A percentile compares a stretch with the other conserved stretches of the same genome.
These are phyloP conservation scores for Cystobasidium pallidum DNA, from an alignment of 1,284 basidiomycete genomes.

Conservation along the genomic window DNA sequence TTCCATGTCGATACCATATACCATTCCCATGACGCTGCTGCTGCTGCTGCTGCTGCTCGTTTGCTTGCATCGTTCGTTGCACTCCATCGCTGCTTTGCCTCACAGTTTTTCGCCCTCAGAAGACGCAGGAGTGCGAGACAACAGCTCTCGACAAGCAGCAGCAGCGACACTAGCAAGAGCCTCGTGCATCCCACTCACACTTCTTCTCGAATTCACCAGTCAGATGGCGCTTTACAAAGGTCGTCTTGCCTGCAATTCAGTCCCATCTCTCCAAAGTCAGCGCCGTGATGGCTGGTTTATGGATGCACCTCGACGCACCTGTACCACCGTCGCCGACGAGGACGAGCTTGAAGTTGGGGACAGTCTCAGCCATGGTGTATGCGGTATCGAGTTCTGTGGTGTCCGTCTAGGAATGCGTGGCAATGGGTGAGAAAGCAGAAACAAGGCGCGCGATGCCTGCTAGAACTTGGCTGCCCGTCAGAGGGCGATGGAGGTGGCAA, in stretches of 20 bases:
- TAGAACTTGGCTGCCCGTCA: too few species aligned
- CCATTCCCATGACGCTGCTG: background rate
- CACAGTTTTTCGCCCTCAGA: constrained; percentile 14
- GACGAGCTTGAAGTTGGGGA: constrained; percentile 98
- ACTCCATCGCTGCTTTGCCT: background rate
- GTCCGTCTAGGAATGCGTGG: background rate
- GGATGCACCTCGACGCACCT: constrained; percentile 61
- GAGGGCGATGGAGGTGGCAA: too few species aligned
- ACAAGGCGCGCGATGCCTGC: constrained; percentile 6
- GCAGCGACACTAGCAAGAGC: background rate
- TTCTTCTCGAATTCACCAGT: constrained; percentile 97
- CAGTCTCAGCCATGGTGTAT: constrained; percentile 52
- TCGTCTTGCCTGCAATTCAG: constrained; percentile 67
- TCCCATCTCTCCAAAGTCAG: background rate
- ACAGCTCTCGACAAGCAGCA: background rate
- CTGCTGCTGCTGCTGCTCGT: background rate
- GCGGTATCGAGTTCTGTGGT: background rate
- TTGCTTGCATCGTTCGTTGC: background rate
- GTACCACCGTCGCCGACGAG: constrained; percentile 98
- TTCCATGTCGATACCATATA: background rate
- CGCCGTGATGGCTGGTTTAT: background rate
- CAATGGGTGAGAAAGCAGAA: background rate
- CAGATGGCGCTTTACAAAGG: constrained; percentile 76
- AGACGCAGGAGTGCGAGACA: too few species aligned
- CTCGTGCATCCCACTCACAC: constrained; percentile 67